A percentile compares a stretch with the other conserved stretches of the same genome.
phyloP scores from a whole-genome alignment of 2,329 filamentous ascomycete genomes.

The Neofusicoccum kwambonambiense region DNA sequence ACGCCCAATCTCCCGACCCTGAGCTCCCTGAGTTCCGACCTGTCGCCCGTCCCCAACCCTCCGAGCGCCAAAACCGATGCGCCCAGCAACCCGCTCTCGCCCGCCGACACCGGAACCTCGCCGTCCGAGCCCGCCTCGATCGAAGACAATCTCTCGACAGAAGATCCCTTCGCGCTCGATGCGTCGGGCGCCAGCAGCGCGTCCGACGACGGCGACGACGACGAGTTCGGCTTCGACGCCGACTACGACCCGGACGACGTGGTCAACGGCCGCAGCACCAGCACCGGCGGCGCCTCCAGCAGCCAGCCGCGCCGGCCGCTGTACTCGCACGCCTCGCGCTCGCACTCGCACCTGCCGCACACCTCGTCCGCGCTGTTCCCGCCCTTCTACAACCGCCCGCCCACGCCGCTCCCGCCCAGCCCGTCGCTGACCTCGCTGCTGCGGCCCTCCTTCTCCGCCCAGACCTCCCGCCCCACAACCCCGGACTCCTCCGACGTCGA shows the following conservation, averaged over 20 bases:
- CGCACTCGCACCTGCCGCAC: slow-evolving; percentile 45
- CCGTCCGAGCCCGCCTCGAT: slow-evolving; percentile 41
- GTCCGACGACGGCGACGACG: slow-evolving; percentile 12
- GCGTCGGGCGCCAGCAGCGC: slow-evolving; percentile 18
- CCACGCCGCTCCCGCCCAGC: slow-evolving; percentile 87
- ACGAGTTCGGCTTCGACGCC: slow-evolving; percentile 7
- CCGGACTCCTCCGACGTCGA: slow-evolving; percentile 83
- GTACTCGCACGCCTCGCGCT: slow-evolving; percentile 44
- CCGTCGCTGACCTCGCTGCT: slow-evolving; percentile 90
- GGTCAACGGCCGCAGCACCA: neutral
- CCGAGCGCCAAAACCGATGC: slow-evolving; percentile 19
- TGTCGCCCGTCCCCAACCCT: slow-evolving; percentile 19
- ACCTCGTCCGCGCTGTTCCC: slow-evolving; percentile 56
- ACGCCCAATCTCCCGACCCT: slow-evolving; percentile 48
- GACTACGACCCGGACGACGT: neutral
- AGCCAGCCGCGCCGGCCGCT: slow-evolving; percentile 32
- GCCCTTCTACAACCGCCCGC: slow-evolving; percentile 96
- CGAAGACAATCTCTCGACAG: slow-evolving; percentile 36
- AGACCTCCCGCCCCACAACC: slow-evolving; percentile 80
- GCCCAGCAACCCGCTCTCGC: slow-evolving; percentile 24
- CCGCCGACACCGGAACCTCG: slow-evolving; percentile 20
- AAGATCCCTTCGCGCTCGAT: slow-evolving; percentile 25
- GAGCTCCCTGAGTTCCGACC: slow-evolving; percentile 29
- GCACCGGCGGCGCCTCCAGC: slow-evolving; percentile 18
- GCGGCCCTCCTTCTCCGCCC: slow-evolving; percentile 62